Percentiles rank a stretch among this genome's conserved stretches.
These are phyloP conservation scores for Oenanthe javanica DNA, from an alignment of 140 eudicot species.

Conservation along the genomic window DNA sequence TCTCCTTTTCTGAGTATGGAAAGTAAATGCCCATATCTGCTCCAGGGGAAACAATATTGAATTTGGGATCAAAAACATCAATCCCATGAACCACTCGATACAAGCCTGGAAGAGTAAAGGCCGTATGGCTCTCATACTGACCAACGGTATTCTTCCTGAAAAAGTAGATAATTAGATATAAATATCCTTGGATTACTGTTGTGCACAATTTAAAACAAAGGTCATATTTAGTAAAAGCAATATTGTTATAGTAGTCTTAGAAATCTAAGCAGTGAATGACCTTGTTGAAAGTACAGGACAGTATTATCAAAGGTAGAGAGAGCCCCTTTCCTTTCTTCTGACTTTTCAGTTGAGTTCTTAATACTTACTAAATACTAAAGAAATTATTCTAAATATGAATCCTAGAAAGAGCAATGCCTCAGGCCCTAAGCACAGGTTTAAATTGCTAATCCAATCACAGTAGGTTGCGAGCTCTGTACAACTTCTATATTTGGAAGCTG, in stretches of 20 bases:
- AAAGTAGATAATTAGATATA: not conserved
- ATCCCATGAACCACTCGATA: constrained; percentile 96
- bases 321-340: not conserved
- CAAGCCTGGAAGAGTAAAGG: constrained; percentile 89
- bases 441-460: not conserved
- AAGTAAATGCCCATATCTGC: constrained; percentile 84
- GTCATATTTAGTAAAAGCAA: not conserved
- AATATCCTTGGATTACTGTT: not conserved
- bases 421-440: not conserved
- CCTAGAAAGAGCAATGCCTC: not conserved
- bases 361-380: not conserved
- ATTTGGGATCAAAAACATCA: constrained; percentile 93
- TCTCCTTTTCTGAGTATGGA: constrained; percentile 59
- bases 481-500: not conserved
- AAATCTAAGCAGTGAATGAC: not conserved
- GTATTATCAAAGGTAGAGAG: not conserved
- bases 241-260: not conserved
- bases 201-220: not conserved
- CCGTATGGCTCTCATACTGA: constrained; percentile 90
- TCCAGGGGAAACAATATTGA: constrained; percentile 98
- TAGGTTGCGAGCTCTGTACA: not conserved
- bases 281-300: not conserved
- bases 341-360: not conserved
- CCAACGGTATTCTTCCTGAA: constrained; percentile 88
- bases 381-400: not conserved